Conservation (phyloP, 108 stramenopile genomes). For the Stephanodiscus triporus region DNA sequence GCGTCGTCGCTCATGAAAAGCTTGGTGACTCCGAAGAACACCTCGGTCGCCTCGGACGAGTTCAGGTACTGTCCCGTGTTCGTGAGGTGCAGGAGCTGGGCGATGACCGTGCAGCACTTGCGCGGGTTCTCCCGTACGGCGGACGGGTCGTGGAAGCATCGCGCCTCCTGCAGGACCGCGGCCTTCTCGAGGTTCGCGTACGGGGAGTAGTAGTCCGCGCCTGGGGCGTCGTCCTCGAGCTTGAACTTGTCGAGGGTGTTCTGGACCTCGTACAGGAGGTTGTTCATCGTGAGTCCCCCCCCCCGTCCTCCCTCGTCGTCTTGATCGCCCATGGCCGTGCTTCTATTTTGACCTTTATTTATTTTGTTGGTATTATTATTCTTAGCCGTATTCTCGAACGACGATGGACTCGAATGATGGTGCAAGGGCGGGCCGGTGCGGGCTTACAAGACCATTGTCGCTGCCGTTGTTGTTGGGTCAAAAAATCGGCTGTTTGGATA, state of each 20-base stretch:
- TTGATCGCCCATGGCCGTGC: conserved; percentile 20
- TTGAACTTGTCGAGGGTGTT: conserved; percentile 90
- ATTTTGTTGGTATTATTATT: no score
- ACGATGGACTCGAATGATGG: no score
- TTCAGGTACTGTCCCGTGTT: conserved; percentile 85
- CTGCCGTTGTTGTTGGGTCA: no score
- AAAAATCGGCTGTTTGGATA: no score
- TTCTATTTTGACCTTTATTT: no score
- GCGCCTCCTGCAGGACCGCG: conserved; percentile 95
- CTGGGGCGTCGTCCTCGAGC: conserved; percentile 71
- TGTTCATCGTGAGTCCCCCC: conserved; percentile 57
- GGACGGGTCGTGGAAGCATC: conserved; percentile 96
- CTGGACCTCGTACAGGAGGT: conserved; percentile 81
- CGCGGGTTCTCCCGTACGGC: conserved; percentile 95
- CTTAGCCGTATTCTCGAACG: no score
- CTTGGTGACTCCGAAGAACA: conserved; percentile 99
- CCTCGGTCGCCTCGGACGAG: conserved; percentile 87
- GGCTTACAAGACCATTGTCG: no score
- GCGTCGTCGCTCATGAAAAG: conserved; percentile 97
- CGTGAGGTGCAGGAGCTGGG: conserved; percentile 92
- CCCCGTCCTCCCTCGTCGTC: conserved; percentile 39
- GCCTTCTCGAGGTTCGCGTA: conserved; percentile 98
- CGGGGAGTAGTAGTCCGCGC: conserved; percentile 75
- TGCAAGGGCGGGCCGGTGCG: no score
- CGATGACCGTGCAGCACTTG: conserved; percentile 98